phyloP scores from a whole-genome alignment of 495 filamentous ascomycete species.

The Parmelia sp. region DNA sequence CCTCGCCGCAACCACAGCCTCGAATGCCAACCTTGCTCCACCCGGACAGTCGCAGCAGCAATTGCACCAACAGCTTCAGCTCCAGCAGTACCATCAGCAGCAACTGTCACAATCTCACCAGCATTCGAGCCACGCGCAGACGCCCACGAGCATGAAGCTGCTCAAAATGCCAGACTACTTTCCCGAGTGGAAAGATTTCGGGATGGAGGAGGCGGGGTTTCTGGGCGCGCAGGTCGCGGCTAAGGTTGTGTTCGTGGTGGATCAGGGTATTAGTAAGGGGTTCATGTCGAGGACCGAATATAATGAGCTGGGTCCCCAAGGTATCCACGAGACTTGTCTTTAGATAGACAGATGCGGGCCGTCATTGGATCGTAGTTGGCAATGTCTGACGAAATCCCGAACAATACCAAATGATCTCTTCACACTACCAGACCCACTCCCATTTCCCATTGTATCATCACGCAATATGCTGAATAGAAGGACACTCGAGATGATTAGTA shows the following conservation, averaged over 20 bases:
- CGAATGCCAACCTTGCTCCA: constrained; percentile 42
- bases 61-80: constrained; percentile 26
- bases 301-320: constrained; percentile 68
- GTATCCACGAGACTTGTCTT: constrained; percentile 52
- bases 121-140: constrained; percentile 78
- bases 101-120: constrained; percentile 37
- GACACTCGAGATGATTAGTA: no score
- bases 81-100: constrained; percentile 43
- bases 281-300: constrained; percentile 70
- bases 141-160: constrained; percentile 76
- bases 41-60: constrained; percentile 26
- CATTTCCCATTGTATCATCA: no score
- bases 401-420: no score
- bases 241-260: constrained; percentile 65
- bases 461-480: no score
- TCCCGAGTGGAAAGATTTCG: constrained; percentile 85
- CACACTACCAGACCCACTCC: no score
- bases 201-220: constrained; percentile 69
- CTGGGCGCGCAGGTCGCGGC: constrained; percentile 74
- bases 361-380: background rate
- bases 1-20: constrained; percentile 79
- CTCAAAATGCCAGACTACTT: constrained; percentile 80
- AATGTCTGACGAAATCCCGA: no score
- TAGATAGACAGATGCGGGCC: background rate
- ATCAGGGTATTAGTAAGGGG: constrained; percentile 62